Evolutionary conservation across 139 green algal species (phyloP).

Genomic region (Zygnema cylindricum): DNA sequence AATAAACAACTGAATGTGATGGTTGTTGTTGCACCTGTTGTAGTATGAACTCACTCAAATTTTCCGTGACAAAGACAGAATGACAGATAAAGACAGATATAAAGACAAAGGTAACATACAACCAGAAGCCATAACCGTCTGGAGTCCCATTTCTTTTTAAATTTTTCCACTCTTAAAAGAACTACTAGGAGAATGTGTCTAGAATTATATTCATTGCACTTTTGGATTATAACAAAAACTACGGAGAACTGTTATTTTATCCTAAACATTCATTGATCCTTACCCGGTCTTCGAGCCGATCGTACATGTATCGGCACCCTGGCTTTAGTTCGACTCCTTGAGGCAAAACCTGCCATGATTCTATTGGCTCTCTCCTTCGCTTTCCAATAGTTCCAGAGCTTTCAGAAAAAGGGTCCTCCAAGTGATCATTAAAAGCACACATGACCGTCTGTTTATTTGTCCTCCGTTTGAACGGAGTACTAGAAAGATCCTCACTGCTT

Average conservation of each 20-base stretch:
- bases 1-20: no score
- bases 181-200: background rate
- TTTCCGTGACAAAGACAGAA: no score
- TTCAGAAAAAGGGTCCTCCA: background rate
- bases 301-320: conserved; percentile 51
- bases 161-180: background rate
- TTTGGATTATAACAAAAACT: background rate
- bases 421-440: background rate
- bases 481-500: background rate
- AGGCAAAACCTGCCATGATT: conserved; percentile 4
- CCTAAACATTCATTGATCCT: background rate
- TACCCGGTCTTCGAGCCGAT: conserved; percentile 47
- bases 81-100: no score
- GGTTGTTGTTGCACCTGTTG: no score
- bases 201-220: conserved; percentile 1
- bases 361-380: conserved; percentile 1
- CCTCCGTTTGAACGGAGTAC: conserved; percentile 22
- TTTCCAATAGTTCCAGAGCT: background rate
- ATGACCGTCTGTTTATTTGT: conserved; percentile 8
- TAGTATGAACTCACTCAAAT: no score
- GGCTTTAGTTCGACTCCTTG: background rate
- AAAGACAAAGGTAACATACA: background rate
- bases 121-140: background rate
- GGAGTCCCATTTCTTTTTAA: background rate
- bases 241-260: background rate